Base-by-base conservation (phyloP, 495 filamentous ascomycete genomes). In the Trichocladium uniseriatum region DNA sequence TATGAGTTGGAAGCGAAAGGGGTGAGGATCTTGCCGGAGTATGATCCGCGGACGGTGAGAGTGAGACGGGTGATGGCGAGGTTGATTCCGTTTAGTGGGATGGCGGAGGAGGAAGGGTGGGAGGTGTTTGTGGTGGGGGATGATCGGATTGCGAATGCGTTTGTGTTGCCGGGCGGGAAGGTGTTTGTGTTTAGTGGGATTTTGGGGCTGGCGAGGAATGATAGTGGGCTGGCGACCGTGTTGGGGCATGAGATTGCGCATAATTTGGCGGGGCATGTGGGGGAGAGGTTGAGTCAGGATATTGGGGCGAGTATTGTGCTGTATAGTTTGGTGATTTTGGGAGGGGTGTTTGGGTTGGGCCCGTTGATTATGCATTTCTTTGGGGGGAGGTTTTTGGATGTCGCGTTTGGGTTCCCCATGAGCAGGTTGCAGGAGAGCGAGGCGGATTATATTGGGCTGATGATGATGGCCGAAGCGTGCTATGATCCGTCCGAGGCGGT, bases 191-290 rank as follows among this genome's bases (percentile, higher is more conserved):
- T 84, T 54, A 86, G 79, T 31, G 85, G 91, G 16, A 84, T 97
- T 16, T 58, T 97, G 38, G 79, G 79, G 2, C 70, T 95, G 14
- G 86, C 84, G 39, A 46, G 69, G 36, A 78, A 74, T 43, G 86
- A 94, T 29, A 77, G 86, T 55, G 86, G 84, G 0, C 67, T 96
- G 15, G 91, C 91, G 13, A 79, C 88, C 3, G 85, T 96, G 20
- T 68, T 96, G 7, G 87, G 87, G 6, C 91, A 97, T 62, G 91
- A 96, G 69, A 94, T 97, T 50, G 87, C 88, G n/a, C 91, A 97
- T 60, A 86, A 87, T 32, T 69, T 95, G 1, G 89, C 89, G 1
- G 80, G 81, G 32, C 91, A 97, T 56, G 68, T 78, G 0, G 86
- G 76, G 2, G 91, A 97, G 67, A 70, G 81, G 9, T 76, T 94